These are phyloP conservation scores for Zopfochytrium polystomum DNA, from an alignment of 371 early-diverging fungal genomes.

Conservation along the genomic window DNA sequence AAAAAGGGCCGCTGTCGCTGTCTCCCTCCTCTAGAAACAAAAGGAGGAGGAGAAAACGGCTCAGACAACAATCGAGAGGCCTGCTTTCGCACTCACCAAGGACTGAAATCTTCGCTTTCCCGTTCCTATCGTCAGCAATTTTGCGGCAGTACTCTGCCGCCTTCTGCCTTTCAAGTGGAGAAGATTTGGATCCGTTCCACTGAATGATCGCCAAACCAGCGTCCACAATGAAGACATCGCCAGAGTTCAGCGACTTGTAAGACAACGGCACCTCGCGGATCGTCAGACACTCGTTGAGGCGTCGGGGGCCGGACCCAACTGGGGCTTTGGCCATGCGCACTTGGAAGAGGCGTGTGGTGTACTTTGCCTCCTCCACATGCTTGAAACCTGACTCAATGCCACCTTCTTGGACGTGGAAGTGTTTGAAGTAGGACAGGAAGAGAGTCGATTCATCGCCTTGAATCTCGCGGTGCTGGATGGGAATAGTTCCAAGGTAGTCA, in stretches of 20 bases:
- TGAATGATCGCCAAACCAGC: conserved; percentile 65
- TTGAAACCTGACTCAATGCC: conserved; percentile 79
- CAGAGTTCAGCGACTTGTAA: conserved; percentile 59
- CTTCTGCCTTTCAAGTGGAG: conserved; percentile 69
- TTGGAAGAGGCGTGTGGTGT: conserved; percentile 65
- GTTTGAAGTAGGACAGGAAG: conserved; percentile 66
- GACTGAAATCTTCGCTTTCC: conserved; percentile 61
- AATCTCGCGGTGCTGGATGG: conserved; percentile 76
- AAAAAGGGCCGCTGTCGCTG: conserved; percentile 60
- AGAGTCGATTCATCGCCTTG: conserved; percentile 58
- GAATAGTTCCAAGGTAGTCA: conserved; percentile 65
- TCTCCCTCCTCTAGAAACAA: conserved; percentile 60
- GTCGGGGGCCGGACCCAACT: conserved; percentile 12
- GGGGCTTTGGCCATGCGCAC: conserved; percentile 54
- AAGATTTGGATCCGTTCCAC: conserved; percentile 68
- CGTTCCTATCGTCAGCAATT: conserved; percentile 61
- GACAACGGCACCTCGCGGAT: conserved; percentile 63
- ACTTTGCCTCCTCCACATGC: conserved; percentile 59
- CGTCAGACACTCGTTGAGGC: conserved; percentile 38
- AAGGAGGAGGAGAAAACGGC: too few relatives aligned
- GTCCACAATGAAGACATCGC: conserved; percentile 78
- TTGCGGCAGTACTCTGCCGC: conserved; percentile 67
- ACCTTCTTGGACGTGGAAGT: conserved; percentile 59
- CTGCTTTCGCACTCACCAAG: conserved; percentile 55
- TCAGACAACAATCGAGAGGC: too few relatives aligned